Conservation (phyloP, 768 basidiomycete genomes). For the Boletellus ananas region DNA sequence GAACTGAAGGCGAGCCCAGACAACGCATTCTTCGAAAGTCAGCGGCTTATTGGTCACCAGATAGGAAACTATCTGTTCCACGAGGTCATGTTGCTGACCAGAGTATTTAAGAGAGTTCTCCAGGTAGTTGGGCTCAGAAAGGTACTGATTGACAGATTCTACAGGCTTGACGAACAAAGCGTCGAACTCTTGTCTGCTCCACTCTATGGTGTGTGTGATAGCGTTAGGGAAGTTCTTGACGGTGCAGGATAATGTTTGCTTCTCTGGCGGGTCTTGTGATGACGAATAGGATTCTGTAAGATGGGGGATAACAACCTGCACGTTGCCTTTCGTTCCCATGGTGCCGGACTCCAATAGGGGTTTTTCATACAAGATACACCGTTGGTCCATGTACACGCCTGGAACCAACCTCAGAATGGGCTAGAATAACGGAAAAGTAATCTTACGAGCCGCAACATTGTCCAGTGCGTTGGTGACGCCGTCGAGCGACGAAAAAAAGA, state of each 20-base stretch:
- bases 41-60: slow-evolving; percentile 90
- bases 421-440: background rate
- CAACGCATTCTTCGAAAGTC: slow-evolving; percentile 95
- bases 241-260: slow-evolving; percentile 93
- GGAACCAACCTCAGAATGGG: slow-evolving; percentile 4
- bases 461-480: slow-evolving; percentile 97
- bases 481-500: slow-evolving; percentile 84
- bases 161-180: slow-evolving; percentile 90
- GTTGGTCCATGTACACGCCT: slow-evolving; percentile 98
- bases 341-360: slow-evolving; percentile 97
- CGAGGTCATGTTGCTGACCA: slow-evolving; percentile 86
- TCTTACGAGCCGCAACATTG: slow-evolving; percentile 91
- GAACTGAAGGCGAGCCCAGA: slow-evolving; percentile 95
- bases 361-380: slow-evolving; percentile 95
- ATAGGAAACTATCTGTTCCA: slow-evolving; percentile 84
- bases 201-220: slow-evolving; percentile 98
- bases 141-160: slow-evolving; percentile 92
- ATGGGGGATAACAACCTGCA: slow-evolving; percentile 91
- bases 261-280: slow-evolving; percentile 98
- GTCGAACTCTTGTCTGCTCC: slow-evolving; percentile 93
- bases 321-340: slow-evolving; percentile 96
- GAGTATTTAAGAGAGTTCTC: slow-evolving; percentile 88
- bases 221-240: slow-evolving; percentile 99
- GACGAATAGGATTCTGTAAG: slow-evolving; percentile 96
- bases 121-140: slow-evolving; percentile 93